These are phyloP conservation scores for Solanum commersonii DNA, from an alignment of 257 asterid genomes.

Conservation along the genomic window DNA sequence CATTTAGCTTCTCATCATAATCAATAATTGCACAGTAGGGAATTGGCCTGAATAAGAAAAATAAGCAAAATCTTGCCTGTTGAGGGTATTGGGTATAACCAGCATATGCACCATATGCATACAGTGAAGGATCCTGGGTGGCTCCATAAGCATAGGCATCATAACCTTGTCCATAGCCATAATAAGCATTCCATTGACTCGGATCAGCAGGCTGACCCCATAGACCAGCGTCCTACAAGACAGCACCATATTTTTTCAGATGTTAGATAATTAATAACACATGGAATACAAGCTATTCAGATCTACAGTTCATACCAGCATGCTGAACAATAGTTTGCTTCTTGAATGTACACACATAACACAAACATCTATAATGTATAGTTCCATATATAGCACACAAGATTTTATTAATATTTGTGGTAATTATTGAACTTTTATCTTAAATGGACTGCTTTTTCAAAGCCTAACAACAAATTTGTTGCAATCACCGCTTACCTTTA, in stretches of 20 bases:
- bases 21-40: neutral
- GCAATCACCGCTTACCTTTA: neutral
- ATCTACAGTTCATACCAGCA: neutral
- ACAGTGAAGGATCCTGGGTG: slow-evolving; percentile 74
- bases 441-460: neutral
- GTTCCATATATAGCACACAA: neutral
- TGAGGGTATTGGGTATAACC: slow-evolving; percentile 76
- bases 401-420: neutral
- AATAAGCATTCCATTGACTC: slow-evolving; percentile 72
- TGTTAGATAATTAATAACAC: neutral
- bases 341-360: neutral
- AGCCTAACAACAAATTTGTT: neutral
- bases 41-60: neutral
- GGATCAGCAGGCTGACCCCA: slow-evolving; percentile 89
- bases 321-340: neutral
- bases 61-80: slow-evolving; percentile 34
- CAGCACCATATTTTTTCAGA: neutral
- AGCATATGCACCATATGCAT: slow-evolving; percentile 80
- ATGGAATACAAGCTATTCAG: neutral
- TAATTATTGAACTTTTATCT: neutral
- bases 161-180: slow-evolving; percentile 92
- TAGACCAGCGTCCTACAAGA: slow-evolving; percentile 53
- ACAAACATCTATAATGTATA: neutral
- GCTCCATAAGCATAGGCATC: slow-evolving; percentile 86
- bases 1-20: neutral